These are phyloP conservation scores for Extremus antarcticus DNA, from an alignment of 495 filamentous ascomycete genomes.

Conservation along the genomic window DNA sequence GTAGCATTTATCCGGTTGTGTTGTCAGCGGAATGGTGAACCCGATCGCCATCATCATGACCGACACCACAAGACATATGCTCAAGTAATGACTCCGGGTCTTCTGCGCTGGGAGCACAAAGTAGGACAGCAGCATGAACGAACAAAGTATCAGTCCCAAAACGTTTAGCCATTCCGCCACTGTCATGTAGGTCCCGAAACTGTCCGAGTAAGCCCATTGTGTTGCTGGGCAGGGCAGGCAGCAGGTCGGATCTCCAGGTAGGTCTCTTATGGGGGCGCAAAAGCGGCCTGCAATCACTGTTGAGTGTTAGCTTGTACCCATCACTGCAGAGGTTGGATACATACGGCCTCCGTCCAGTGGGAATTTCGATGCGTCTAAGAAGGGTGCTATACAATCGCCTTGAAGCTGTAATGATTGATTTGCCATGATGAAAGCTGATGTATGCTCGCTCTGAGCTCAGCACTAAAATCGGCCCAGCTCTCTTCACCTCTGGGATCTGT, in stretches of 20 bases:
- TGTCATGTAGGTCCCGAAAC: slow-evolving; percentile 49
- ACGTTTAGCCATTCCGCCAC: slow-evolving; percentile 73
- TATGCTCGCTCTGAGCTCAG: neutral
- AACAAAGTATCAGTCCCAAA: slow-evolving; percentile 54
- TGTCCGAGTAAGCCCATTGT: slow-evolving; percentile 43
- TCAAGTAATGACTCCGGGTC: slow-evolving; percentile 86
- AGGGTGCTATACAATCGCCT: slow-evolving; percentile 53
- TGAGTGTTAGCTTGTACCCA: slow-evolving; percentile 24
- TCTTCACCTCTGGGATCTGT: neutral
- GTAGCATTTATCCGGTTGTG: slow-evolving; percentile 70
- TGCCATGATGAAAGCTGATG: slow-evolving; percentile 7
- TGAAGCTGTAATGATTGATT: slow-evolving; percentile 19
- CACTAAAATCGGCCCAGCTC: neutral
- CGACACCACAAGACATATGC: slow-evolving; percentile 67
- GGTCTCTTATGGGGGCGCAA: slow-evolving; percentile 41
- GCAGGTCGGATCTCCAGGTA: slow-evolving; percentile 43
- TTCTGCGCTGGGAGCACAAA: slow-evolving; percentile 74
- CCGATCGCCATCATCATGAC: slow-evolving; percentile 73
- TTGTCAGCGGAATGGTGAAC: slow-evolving; percentile 82
- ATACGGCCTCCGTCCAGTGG: slow-evolving; percentile 54
- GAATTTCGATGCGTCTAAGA: slow-evolving; percentile 50
- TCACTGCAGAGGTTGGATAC: slow-evolving; percentile 22
- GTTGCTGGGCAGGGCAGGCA: slow-evolving; percentile 86
- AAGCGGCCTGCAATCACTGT: slow-evolving; percentile 59
- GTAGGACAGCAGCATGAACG: slow-evolving; percentile 76